Percentiles rank a stretch among this genome's conserved stretches.
Conservation (phyloP, 768 basidiomycete species). For the Amanita fuliginea region DNA sequence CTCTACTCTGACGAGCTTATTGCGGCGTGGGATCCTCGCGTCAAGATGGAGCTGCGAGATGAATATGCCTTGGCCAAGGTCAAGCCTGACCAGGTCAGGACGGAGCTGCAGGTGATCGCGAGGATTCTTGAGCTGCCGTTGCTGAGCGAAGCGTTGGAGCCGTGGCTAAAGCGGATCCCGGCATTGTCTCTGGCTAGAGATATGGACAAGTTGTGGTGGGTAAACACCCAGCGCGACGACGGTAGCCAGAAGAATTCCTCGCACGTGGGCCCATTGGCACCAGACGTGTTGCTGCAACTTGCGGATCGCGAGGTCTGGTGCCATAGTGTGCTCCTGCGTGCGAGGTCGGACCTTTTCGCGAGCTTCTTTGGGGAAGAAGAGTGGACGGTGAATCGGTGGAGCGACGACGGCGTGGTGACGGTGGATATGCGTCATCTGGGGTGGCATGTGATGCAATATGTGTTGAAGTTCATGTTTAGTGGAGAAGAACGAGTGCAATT, state of each 20-base stretch:
- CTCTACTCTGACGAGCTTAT: slow-evolving; percentile 82
- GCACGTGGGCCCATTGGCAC: slow-evolving; percentile 27
- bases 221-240: slow-evolving; percentile 17
- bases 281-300: slow-evolving; percentile 67
- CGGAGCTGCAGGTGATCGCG: slow-evolving; percentile 52
- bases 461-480: slow-evolving; percentile 68
- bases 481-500: slow-evolving; percentile 63
- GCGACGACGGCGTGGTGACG: slow-evolving; percentile 36
- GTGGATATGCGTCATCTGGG: slow-evolving; percentile 63
- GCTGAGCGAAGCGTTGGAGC: slow-evolving; percentile 44
- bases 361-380: slow-evolving; percentile 73
- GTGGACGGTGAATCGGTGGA: slow-evolving; percentile 66
- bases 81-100: slow-evolving; percentile 38
- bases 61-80: slow-evolving; percentile 29
- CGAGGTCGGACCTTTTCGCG: slow-evolving; percentile 76
- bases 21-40: slow-evolving; percentile 75
- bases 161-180: slow-evolving; percentile 46
- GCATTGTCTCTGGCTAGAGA: slow-evolving; percentile 36
- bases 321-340: slow-evolving; percentile 70
- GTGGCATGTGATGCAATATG: slow-evolving; percentile 67
- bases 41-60: slow-evolving; percentile 31
- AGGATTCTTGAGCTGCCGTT: slow-evolving; percentile 44
- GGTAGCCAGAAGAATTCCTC: not conserved
- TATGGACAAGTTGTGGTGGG: slow-evolving; percentile 32
- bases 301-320: slow-evolving; percentile 53